Evolutionary conservation across 2,329 filamentous ascomycete species (phyloP).

Genomic region (Sclerotiophoma versabilis): DNA sequence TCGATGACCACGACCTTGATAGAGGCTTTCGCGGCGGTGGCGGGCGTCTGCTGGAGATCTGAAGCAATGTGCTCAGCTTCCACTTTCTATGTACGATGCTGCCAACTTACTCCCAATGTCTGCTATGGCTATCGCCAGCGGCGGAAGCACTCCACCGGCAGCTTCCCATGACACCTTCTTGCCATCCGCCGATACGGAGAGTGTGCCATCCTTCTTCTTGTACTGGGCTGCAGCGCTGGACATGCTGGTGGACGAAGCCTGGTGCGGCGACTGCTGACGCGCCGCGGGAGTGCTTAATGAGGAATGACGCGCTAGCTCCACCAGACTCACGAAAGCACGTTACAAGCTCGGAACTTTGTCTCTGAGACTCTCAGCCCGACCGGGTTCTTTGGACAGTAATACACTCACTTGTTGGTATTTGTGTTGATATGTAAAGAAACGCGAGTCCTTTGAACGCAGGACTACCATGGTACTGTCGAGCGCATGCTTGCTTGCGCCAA

Average conservation of each 20-base stretch:
- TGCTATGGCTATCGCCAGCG: conserved; percentile 72
- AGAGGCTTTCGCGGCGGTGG: conserved; percentile 87
- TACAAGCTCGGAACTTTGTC: background rate
- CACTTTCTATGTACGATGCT: conserved; percentile 5
- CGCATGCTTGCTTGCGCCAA: background rate
- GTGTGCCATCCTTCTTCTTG: conserved; percentile 93
- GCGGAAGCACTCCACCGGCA: conserved; percentile 65
- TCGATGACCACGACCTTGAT: conserved; percentile 86
- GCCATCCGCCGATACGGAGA: conserved; percentile 77
- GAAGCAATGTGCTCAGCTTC: conserved; percentile 18
- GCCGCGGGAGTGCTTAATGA: conserved; percentile 17
- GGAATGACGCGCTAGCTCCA: conserved; percentile 19
- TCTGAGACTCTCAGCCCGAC: background rate
- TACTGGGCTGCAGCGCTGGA: conserved; percentile 62
- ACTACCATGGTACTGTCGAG: background rate
- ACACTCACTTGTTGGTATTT: no score
- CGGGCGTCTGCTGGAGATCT: conserved; percentile 96
- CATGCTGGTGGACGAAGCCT: conserved; percentile 40
- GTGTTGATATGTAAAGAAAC: background rate
- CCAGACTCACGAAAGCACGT: conserved; percentile 17
- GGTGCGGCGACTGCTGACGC: conserved; percentile 13
- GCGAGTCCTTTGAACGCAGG: background rate
- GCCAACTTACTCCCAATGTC: conserved; percentile 78
- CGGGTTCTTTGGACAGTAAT: no score
- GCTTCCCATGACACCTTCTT: conserved; percentile 83